Evolutionary conservation across 768 basidiomycete species (phyloP), one percentile per base, ranked within the genome.

Genomic region (Dioszegia crocea): DNA sequence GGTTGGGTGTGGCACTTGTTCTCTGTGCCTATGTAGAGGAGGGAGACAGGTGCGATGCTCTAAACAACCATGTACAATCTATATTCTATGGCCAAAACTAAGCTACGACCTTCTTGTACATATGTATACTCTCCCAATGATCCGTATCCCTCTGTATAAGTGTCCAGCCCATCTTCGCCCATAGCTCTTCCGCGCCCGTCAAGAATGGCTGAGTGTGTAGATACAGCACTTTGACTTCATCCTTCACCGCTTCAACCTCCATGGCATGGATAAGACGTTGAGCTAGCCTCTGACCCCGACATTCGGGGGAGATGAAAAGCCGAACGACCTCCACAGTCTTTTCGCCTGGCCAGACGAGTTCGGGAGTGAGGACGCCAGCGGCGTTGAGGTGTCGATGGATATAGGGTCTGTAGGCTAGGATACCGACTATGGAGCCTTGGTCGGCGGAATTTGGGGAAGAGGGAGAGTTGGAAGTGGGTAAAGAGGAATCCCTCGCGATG

Each of bases 61-160:
- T 47, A 31, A 26, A 24, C 9, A 9, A 23, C 45, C 45, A 44
- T 44, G 21, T n/a, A n/a, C n/a, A n/a, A n/a, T n/a, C n/a, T n/a
- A n/a, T n/a, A n/a, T n/a, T n/a, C n/a, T n/a, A n/a, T n/a, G n/a
- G n/a, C n/a, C n/a, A n/a, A n/a, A n/a, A n/a, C n/a, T n/a, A n/a
- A 6, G 33, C 33, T 33, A 40, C 40, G 11, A 53, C 3, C 38
- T 26, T 40, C 36, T 24, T 23, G 36, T 40, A 9, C 51, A 51
- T 51, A 51, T 51, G 49, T 51, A 51, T 51, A 39, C 49, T 51
- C 49, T 36, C 49, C 31, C 33, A 39, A 19, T 39, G n/a, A 51
- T 51, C 49, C 17, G 14, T 19, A 51, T 51, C 49, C 49, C 36
- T 36, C 8, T 4, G 14, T 4, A 40, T 12, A 23, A 40, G 10